Base-by-base conservation (phyloP, 805 yeast species). In the Kregervanrija pseudodelftensis region DNA sequence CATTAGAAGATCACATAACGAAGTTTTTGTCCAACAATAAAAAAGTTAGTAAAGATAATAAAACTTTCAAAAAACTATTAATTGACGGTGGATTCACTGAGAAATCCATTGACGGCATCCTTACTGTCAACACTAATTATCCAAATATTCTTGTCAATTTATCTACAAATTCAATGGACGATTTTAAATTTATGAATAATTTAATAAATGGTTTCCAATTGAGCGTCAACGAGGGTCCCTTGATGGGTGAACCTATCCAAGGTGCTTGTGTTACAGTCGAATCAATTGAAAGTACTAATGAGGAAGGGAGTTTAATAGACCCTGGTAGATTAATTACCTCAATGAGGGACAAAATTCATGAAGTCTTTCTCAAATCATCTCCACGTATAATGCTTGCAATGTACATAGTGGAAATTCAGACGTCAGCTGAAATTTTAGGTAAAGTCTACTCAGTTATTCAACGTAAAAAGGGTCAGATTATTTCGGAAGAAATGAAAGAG, bases 391-490 rank as follows among this genome's bases (percentile, higher is more conserved):
- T 85, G 79, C 74, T 95, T 56, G 99, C 99, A 4, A 87, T 84
- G 79, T 93, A 93, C 60, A 72, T 85, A 0, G 90, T 97, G 70
- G 97, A 91, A 52, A 86, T 93, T 52, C 99, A 93, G 65, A 93
- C 98, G 0, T 77, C 95, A 2, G 79, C 96, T 0, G 99, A 93
- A 51, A 97, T 88, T 0, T 69, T 93, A 42, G 99, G 99, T 37
- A 88, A 86, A 60, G 98, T 93, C 0, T 93, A 93, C 59, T 93
- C 89, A 0, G 98, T 91, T 14, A 87, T 93, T 17, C 96, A 95
- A 51, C 79, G 79, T 56, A 74, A 96, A 56, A 82, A 85, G 35
- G 99, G 99, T 30, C 68, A 76, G 42, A 85, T 93, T 45, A 74
- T 83, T 2, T 77, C 89, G 4, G 99, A 93, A 64, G 99, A 93